phyloP scores from a whole-genome alignment of 1,284 basidiomycete species.

The Moniliella sp. region DNA sequence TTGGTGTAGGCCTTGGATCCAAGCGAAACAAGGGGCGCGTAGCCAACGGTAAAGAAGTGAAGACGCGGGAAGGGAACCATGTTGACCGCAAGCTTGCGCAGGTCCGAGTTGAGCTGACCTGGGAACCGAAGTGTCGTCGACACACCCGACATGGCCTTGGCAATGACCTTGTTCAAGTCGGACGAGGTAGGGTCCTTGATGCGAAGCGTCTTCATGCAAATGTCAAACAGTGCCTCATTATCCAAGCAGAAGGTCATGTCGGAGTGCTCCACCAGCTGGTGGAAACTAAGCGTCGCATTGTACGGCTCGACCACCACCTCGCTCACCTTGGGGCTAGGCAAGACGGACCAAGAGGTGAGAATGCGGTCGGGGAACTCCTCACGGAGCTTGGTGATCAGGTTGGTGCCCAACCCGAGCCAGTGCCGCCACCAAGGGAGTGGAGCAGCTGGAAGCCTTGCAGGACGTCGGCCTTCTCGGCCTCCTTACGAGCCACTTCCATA shows the following conservation, averaged over 20 bases:
- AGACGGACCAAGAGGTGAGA: conserved; percentile 46
- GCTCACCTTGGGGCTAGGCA: conserved; percentile 44
- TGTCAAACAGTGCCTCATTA: conserved; percentile 80
- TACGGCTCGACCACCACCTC: conserved; percentile 46
- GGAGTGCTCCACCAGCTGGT: conserved; percentile 46
- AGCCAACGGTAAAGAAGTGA: conserved; percentile 34
- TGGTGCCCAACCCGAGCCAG: conserved; percentile 45
- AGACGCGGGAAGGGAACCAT: conserved; percentile 43
- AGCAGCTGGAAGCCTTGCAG: conserved; percentile 45
- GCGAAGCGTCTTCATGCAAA: conserved; percentile 90
- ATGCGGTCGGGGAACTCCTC: conserved; percentile 46
- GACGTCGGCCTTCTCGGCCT: conserved; percentile 43
- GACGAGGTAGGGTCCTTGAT: conserved; percentile 78
- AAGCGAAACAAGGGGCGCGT: conserved; percentile 31
- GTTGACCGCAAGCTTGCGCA: conserved; percentile 88
- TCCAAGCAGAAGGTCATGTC: conserved; percentile 52
- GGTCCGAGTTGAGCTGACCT: conserved; percentile 89
- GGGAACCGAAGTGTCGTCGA: conserved; percentile 92
- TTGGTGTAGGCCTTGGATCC: conserved; percentile 40
- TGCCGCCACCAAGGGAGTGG: conserved; percentile 46
- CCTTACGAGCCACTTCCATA: conserved; percentile 43
- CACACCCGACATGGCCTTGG: conserved; percentile 89
- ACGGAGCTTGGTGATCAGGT: conserved; percentile 45
- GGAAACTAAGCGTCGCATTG: conserved; percentile 44
- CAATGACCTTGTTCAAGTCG: conserved; percentile 84